Evolutionary conservation across 2,329 filamentous ascomycete species (phyloP).

Genomic region (Aspergillus novoparasiticus): DNA sequence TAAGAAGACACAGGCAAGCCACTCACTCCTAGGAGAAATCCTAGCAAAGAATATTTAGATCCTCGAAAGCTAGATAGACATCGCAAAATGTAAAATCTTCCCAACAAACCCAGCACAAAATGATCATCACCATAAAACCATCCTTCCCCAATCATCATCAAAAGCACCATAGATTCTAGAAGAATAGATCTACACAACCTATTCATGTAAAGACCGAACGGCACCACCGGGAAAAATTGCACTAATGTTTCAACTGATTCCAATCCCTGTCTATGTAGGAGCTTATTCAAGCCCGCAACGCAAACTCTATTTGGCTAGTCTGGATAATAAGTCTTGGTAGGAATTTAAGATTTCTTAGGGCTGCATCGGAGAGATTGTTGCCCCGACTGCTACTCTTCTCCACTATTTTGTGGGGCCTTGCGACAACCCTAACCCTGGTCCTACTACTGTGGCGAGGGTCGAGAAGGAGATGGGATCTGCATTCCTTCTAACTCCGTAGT

Average conservation of each 20-base stretch:
- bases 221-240: background rate
- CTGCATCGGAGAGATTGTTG: background rate
- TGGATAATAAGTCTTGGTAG: background rate
- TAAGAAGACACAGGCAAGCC: background rate
- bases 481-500: background rate
- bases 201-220: background rate
- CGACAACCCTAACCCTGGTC: background rate
- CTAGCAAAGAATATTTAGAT: too few relatives aligned
- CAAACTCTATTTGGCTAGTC: background rate
- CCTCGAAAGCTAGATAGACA: accelerated
- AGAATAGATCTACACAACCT: background rate
- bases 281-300: background rate
- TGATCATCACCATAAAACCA: background rate
- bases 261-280: background rate
- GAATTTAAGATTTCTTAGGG: background rate
- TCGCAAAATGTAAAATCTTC: background rate
- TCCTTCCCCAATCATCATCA: accelerated
- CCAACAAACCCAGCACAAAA: background rate
- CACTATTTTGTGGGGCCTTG: background rate
- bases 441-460: background rate
- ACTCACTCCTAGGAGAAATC: background rate
- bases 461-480: background rate
- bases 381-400: background rate
- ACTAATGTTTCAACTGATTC: background rate
- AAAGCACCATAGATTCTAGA: background rate